phyloP scores from a whole-genome alignment of 768 basidiomycete genomes.

The Pleurotus ostreatus region DNA sequence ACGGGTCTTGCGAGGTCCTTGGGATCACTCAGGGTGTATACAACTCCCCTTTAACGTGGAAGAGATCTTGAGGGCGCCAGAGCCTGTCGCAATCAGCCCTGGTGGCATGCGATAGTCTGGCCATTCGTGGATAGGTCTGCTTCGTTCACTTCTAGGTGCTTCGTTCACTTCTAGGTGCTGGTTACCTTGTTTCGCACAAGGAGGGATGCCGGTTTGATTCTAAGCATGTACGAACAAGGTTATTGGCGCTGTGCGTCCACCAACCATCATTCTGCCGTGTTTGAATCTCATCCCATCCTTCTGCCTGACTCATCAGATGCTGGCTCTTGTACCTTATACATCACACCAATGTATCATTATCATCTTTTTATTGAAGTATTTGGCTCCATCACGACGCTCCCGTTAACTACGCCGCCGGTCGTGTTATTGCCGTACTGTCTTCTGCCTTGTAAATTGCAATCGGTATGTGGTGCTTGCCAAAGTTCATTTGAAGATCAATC shows the following conservation, averaged over 20 bases:
- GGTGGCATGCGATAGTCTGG: background rate
- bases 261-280: background rate
- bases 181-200: background rate
- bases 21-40: slow-evolving; percentile 53
- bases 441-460: too few species aligned
- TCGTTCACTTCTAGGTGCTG: background rate
- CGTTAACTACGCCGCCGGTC: too few species aligned
- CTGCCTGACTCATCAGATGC: background rate
- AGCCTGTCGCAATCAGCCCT: slow-evolving; percentile 36
- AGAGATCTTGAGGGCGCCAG: slow-evolving; percentile 38
- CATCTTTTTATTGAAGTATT: too few species aligned
- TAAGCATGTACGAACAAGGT: too few species aligned
- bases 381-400: too few species aligned
- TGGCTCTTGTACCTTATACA: background rate
- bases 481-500: background rate
- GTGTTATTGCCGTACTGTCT: too few species aligned
- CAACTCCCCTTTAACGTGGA: slow-evolving; percentile 40
- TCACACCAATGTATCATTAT: too few species aligned
- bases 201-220: too few species aligned
- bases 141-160: background rate
- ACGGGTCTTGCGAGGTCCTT: slow-evolving; percentile 42
- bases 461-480: too few species aligned
- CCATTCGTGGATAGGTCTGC: too few species aligned
- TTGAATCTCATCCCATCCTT: background rate
- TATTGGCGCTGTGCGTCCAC: background rate